Base-by-base conservation (phyloP, 2,329 filamentous ascomycete genomes). In the Fusarium coffeatum region DNA sequence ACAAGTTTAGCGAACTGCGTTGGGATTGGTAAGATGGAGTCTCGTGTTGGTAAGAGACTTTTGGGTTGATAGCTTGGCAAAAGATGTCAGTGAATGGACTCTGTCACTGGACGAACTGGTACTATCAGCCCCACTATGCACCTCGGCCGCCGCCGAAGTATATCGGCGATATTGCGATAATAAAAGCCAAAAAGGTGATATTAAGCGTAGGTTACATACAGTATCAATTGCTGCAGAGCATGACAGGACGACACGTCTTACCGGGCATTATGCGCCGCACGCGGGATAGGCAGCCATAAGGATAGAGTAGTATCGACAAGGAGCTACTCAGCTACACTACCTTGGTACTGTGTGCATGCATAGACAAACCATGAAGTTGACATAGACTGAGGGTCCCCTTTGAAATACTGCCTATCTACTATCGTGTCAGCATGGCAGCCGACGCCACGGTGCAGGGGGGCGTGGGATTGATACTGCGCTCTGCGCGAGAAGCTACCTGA, bases 111-210 rank as follows among this genome's bases (percentile, higher is more conserved):
- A 56, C 34, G 32, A 50, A 62, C 41, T 37, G 37, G 54, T 40
- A 61, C 47, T 34, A 51, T 32, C 57, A 48, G 54, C 47, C 42
- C 46, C 48, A 47, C 60, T 34, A 15, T 18, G 42, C 22, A 46
- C 45, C 22, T 56, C 66, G 66, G 66, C 47, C 45, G 51, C 32
- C 66, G 51, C 67, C 66, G 67, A 69, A 57, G 42, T 47, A 23
- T 49, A 66, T 60, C 42, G 47, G 60, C 48, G 40, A 50, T 59
- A 43, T 34, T 53, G 28, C 51, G n/a, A 32, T 64, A 48, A 46
- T 49, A 37, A 43, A 30, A 55, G 53, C 28, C 16, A 53, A 50
- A 28, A 12, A 55, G 45, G 40, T 34, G 49, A 46, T 58, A 68
- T 53, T 37, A 43, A 68, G 47, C 48, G 32, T 30, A 49, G 8